Percentiles rank a stretch among this genome's conserved stretches.
phyloP scores from a whole-genome alignment of 306 rosid genomes.

The Acmispon strigosus region DNA sequence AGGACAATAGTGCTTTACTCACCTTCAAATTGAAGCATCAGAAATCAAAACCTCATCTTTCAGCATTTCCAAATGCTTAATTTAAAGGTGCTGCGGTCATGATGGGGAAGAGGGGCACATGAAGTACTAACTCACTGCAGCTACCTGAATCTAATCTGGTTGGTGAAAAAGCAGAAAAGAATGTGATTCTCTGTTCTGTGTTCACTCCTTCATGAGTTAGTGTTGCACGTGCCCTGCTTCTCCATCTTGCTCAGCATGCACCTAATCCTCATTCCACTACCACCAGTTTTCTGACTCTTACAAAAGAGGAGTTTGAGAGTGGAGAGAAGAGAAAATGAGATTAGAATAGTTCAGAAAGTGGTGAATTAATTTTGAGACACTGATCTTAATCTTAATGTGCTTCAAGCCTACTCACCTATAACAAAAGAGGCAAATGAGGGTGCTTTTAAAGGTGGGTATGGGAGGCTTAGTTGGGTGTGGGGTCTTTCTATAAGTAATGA shows the following conservation, averaged over 20 bases:
- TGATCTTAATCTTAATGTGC: constrained; percentile 25
- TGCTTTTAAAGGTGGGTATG: constrained; percentile 30
- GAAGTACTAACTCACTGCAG: constrained; percentile 61
- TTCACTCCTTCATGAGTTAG: constrained; percentile 45
- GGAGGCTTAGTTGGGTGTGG: constrained; percentile 48
- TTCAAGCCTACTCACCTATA: constrained; percentile 32
- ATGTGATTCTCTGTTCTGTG: constrained; percentile 15
- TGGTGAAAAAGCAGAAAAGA: constrained; percentile 1
- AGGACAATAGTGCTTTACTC: not conserved
- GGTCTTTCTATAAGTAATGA: not conserved
- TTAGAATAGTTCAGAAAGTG: not conserved
- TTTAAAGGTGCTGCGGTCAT: constrained; percentile 55
- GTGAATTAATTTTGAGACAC: constrained; percentile 24
- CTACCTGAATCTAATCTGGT: not conserved
- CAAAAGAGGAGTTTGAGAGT: not conserved
- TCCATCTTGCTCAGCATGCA: constrained; percentile 87
- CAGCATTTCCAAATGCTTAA: constrained; percentile 6
- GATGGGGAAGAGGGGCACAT: constrained; percentile 99
- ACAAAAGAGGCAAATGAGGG: constrained; percentile 29
- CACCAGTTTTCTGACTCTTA: not conserved
- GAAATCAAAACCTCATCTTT: not conserved
- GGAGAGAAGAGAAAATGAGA: not conserved
- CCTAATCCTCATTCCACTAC: constrained; percentile 17
- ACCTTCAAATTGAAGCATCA: constrained; percentile 20
- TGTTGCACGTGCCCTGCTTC: constrained; percentile 99